phyloP scores from a whole-genome alignment of 768 basidiomycete genomes.

The Lactifluus rugatus region DNA sequence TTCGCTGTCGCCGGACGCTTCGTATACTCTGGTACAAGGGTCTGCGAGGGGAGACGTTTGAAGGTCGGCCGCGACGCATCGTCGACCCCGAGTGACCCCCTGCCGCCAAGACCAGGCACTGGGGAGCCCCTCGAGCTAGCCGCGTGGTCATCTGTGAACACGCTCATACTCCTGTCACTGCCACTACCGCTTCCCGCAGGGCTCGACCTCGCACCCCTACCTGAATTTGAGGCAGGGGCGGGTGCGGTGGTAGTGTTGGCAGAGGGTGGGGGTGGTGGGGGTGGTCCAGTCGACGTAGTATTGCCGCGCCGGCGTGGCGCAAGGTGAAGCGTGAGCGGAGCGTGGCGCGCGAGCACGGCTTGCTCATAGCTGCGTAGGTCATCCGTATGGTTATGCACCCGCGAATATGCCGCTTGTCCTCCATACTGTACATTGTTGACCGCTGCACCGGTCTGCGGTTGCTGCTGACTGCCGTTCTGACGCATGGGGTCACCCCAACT shows the following conservation, averaged over 20 bases:
- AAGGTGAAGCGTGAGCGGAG: constrained; percentile 49
- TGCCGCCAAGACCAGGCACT: constrained; percentile 22
- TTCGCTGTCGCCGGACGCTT: constrained; percentile 33
- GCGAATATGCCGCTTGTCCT: constrained; percentile 14
- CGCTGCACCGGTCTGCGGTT: neutral
- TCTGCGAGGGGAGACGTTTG: constrained; percentile 66
- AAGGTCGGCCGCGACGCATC: constrained; percentile 46
- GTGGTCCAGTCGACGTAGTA: constrained; percentile 9
- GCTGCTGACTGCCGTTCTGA: neutral
- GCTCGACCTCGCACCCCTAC: constrained; percentile 14
- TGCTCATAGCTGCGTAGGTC: constrained; percentile 67
- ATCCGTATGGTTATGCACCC: constrained; percentile 35
- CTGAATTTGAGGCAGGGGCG: neutral
- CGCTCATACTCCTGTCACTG: neutral
- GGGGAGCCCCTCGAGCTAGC: constrained; percentile 11
- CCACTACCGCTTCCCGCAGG: constrained; percentile 20
- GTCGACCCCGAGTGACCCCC: constrained; percentile 24
- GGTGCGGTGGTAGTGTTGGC: neutral
- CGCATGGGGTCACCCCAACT: constrained; percentile 14
- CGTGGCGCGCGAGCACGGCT: constrained; percentile 60
- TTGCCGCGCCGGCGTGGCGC: constrained; percentile 31
- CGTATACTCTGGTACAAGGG: constrained; percentile 47
- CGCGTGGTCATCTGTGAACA: constrained; percentile 6
- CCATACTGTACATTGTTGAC: neutral
- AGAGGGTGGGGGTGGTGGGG: neutral